A percentile compares a stretch with the other conserved stretches of the same genome.
Conservation (phyloP, 1,284 basidiomycete species). For the Cryptococcus sp. region DNA sequence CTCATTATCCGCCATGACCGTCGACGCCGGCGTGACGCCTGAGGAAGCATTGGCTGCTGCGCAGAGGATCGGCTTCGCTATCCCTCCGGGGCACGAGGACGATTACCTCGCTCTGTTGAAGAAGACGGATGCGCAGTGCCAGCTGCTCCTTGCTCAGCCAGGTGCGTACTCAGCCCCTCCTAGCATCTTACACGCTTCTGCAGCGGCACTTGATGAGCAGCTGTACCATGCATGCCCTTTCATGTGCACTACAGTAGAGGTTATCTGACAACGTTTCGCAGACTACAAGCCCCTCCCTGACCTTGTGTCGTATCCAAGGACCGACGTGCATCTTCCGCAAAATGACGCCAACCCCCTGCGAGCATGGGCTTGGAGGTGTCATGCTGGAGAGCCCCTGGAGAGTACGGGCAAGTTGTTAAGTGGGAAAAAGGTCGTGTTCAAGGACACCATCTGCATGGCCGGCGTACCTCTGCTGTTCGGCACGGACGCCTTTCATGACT, state of each 20-base stretch:
- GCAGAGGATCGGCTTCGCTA: conserved; percentile 15
- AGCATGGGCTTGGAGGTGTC: conserved; percentile 32
- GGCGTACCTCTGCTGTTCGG: conserved; percentile 38
- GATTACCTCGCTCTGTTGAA: conserved; percentile 23
- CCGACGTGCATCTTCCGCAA: conserved; percentile 25
- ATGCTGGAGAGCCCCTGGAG: conserved; percentile 16
- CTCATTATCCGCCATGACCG: too few species aligned
- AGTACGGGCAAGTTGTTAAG: conserved; percentile 19
- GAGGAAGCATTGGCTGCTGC: conserved; percentile 14
- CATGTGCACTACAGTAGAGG: neutral
- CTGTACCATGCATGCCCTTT: neutral
- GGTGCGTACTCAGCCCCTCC: conserved; percentile 8
- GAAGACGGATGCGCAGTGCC: conserved; percentile 24
- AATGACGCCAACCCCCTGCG: conserved; percentile 21
- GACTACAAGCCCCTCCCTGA: conserved; percentile 35
- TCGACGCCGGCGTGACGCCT: too few species aligned
- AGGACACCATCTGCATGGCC: conserved; percentile 32
- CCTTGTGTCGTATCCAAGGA: conserved; percentile 22
- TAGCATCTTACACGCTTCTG: neutral
- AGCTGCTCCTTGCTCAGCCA: conserved; percentile 8
- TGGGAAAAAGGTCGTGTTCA: conserved; percentile 35
- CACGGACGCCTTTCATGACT: conserved; percentile 40
- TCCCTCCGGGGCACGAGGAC: conserved; percentile 20
- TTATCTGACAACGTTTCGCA: neutral
- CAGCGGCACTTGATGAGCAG: neutral